Base-by-base conservation (phyloP, 345 rosid genomes). In the Aethionema arabicum region DNA sequence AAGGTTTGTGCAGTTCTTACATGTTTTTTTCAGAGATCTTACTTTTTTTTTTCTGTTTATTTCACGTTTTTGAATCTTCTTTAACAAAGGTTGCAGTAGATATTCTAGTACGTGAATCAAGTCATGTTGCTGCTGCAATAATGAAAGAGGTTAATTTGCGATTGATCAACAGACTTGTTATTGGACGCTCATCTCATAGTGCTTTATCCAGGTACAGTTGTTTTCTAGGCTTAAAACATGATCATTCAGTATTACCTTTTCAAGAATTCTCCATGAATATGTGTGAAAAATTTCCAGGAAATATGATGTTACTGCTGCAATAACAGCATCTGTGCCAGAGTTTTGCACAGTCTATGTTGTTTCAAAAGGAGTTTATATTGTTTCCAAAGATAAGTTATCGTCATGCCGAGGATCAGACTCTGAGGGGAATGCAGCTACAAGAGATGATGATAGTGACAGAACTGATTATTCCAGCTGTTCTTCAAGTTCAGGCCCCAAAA, bases 291-390 rank as follows among this genome's bases (percentile, higher is more conserved):
- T 10, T 56, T 48, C 5, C 59, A 72, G 76, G 72, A 78, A 71
- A 60, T 44, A 68, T 59, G 65, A 67, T 56, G 51, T 86, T 32
- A 75, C 96, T 5, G 75, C 85, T 0, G 73, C 75, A 74, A 85
- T 91, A 70, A 76, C 98, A 12, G 64, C 35, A 4, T 55, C 52
- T 63, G 70, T 73, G 44, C 90, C 96, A 11, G 73, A 72, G 55
- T 71, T 77, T 52, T 91, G 98, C 56, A 86, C 92, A 3, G 83
- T 91, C 16, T 91, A 78, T 56, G 88, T 79, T 59, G 79, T 88
- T 77, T 85, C 87, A 3, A 80, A 82, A 68, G 98, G 90, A 64
- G 83, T 73, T 63, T 82, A 82, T 11, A 72, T 86, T 57, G 84
- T 92, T 38, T 75, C 91, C 21, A 80, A 88, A 44, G 78, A 83